Percentiles rank a stretch among this genome's conserved stretches.
These are phyloP conservation scores for Talaromyces funiculosus DNA, from an alignment of 2,329 filamentous ascomycete genomes.

Conservation along the genomic window DNA sequence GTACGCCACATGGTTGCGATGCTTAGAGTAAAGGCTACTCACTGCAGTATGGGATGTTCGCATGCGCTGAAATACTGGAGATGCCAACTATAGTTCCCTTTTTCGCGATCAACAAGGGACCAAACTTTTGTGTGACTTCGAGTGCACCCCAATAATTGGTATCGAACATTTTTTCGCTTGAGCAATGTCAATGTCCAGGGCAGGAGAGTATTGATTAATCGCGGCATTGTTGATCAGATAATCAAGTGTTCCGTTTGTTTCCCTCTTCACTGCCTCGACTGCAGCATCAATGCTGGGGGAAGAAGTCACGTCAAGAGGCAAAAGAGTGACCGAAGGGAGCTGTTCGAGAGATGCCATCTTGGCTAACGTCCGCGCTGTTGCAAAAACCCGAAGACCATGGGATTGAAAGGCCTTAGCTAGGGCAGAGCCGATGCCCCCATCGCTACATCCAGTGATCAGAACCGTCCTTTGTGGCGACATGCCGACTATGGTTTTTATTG, in stretches of 20 bases:
- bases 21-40: slow-evolving; percentile 15
- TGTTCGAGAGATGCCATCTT: slow-evolving; percentile 26
- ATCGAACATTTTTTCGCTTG: slow-evolving; percentile 36
- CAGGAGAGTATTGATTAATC: slow-evolving; percentile 27
- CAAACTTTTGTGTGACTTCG: slow-evolving; percentile 35
- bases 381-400: slow-evolving; percentile 34
- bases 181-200: slow-evolving; percentile 32
- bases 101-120: slow-evolving; percentile 22
- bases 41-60: slow-evolving; percentile 26
- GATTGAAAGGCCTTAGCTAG: slow-evolving; percentile 33
- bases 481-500: neutral
- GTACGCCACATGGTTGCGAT: neutral
- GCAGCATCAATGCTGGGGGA: slow-evolving; percentile 26
- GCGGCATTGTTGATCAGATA: slow-evolving; percentile 44
- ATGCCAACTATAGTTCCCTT: slow-evolving; percentile 25
- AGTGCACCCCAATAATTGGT: slow-evolving; percentile 40
- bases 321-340: slow-evolving; percentile 21
- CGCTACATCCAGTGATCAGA: slow-evolving; percentile 38
- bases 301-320: slow-evolving; percentile 30
- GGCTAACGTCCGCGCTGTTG: slow-evolving; percentile 29
- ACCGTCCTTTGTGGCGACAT: slow-evolving; percentile 18
- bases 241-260: slow-evolving; percentile 33
- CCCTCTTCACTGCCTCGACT: slow-evolving; percentile 18
- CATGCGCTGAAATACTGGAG: slow-evolving; percentile 19
- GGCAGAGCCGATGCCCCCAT: slow-evolving; percentile 36